Base-by-base conservation (phyloP, 2,329 filamentous ascomycete species). In the Ophiognomonia clavigignenti-juglandacearum region DNA sequence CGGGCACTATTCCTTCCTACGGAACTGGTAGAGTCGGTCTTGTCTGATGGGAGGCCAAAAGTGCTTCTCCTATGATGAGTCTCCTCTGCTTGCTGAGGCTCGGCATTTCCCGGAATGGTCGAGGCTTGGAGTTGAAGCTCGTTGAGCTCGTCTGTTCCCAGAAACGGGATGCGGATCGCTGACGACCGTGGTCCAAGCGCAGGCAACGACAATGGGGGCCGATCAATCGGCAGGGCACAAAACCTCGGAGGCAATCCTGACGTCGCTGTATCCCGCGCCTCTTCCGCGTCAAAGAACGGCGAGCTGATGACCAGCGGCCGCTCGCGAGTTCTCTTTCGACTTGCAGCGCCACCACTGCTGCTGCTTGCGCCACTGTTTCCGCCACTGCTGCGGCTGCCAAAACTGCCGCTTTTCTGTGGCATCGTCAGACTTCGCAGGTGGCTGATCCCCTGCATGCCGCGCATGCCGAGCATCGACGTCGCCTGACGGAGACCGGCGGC, bases 361-460 rank as follows among this genome's bases (percentile, higher is more conserved):
- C 4, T 14, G 43, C 24, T 18, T 13, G 29, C n/a, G 20, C 43
- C 32, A n/a, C 20, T 16, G 14, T 23, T 22, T 6, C 32, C 23
- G 4, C n/a, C 10, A 6, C 29, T 7, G 32, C n/a, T 8, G 32
- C 8, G n/a, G n/a, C n/a, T n/a, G n/a, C n/a, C n/a, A n/a, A n/a
- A n/a, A n/a, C n/a, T n/a, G n/a, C n/a, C n/a, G n/a, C n/a, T n/a
- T n/a, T n/a, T n/a, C n/a, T n/a, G 32, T 18, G 18, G 22, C 13
- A 22, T 29, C 20, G 36, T 24, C n/a, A 24, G 26, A 19, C 24
- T 26, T n/a, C 42, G 42, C 22, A 44, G 34, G 18, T 37, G 36
- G 16, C 34, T 44, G 42, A 44, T 38, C 22, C 42, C 36, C 11
- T 44, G 42, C 14, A 36, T 22, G 34, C 34, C 22, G 42, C 35